phyloP scores from a whole-genome alignment of 176 grass and related monocot species.

The Eleusine coracana region DNA sequence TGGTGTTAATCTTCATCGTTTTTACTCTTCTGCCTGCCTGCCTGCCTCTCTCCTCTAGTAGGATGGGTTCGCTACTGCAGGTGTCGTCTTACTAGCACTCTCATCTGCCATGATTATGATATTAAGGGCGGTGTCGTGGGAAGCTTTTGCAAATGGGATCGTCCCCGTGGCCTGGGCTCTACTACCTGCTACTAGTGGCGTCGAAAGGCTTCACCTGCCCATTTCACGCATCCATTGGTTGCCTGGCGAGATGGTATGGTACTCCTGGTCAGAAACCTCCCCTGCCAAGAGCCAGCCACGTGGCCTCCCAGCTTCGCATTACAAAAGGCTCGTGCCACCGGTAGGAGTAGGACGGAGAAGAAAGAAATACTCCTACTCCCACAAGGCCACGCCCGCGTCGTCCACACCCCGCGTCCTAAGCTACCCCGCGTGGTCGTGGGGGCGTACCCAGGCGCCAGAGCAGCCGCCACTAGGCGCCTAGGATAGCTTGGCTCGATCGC shows the following conservation, averaged over 20 bases:
- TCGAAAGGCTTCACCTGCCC: not conserved
- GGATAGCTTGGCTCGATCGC: not conserved
- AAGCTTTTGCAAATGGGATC: not conserved
- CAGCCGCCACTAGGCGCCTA: not conserved
- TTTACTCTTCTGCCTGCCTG: too few species aligned
- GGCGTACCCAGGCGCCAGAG: not conserved
- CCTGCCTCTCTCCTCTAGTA: too few species aligned
- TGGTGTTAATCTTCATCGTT: too few species aligned
- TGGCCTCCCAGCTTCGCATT: constrained; percentile 2
- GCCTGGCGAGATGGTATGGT: not conserved
- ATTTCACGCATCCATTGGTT: not conserved
- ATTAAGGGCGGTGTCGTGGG: too few species aligned
- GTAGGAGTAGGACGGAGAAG: not conserved
- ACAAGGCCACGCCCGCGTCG: not conserved
- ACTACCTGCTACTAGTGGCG: not conserved
- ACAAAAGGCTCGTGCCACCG: not conserved
- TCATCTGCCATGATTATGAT: too few species aligned
- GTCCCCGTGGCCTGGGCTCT: not conserved
- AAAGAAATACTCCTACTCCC: too few species aligned
- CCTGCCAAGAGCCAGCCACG: constrained; percentile 2
- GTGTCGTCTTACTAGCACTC: too few species aligned
- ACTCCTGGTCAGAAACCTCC: not conserved
- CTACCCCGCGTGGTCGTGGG: not conserved
- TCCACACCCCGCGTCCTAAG: too few species aligned
- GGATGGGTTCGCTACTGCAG: too few species aligned